A percentile compares a stretch with the other conserved stretches of the same genome.
phyloP scores from a whole-genome alignment of 441 rosid genomes.

The Gossypium trilobum region DNA sequence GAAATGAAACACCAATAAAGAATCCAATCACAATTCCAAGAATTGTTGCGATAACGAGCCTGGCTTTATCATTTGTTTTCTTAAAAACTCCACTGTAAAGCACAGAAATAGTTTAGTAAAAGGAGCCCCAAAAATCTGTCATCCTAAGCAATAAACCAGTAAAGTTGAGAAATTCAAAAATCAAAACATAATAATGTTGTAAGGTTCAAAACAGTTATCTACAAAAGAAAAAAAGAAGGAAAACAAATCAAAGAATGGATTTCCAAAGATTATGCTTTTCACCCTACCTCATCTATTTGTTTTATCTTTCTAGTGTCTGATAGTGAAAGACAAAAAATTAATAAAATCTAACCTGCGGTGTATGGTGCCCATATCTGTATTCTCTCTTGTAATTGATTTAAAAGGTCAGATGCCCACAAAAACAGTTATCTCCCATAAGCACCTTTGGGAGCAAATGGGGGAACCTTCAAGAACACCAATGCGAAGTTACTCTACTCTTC shows the following conservation, averaged over 20 bases:
- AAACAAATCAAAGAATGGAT: background rate
- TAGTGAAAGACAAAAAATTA: background rate
- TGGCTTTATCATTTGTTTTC: constrained; percentile 48
- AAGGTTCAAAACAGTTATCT: constrained; percentile 1
- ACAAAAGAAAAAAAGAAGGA: background rate
- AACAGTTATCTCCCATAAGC: constrained; percentile 22
- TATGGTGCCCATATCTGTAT: constrained; percentile 35
- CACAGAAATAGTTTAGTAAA: constrained; percentile 8
- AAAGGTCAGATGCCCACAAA: constrained; percentile 18
- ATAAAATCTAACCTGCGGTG: constrained; percentile 51
- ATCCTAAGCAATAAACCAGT: background rate
- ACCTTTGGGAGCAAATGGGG: constrained; percentile 17
- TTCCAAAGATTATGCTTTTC: background rate
- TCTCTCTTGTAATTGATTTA: constrained; percentile 20
- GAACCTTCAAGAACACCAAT: constrained; percentile 22
- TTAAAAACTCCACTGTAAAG: constrained; percentile 53
- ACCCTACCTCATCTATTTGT: background rate
- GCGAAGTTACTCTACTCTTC: background rate
- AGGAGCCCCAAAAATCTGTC: background rate
- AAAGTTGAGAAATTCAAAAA: background rate
- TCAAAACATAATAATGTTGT: background rate
- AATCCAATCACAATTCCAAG: constrained; percentile 63
- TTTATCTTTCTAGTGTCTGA: background rate
- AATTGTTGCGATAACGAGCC: constrained; percentile 44
- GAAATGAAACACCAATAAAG: constrained; percentile 65